A percentile compares a stretch with the other conserved stretches of the same genome.
phyloP scores from a whole-genome alignment of 2,329 filamentous ascomycete genomes.

The Venturia effusa region DNA sequence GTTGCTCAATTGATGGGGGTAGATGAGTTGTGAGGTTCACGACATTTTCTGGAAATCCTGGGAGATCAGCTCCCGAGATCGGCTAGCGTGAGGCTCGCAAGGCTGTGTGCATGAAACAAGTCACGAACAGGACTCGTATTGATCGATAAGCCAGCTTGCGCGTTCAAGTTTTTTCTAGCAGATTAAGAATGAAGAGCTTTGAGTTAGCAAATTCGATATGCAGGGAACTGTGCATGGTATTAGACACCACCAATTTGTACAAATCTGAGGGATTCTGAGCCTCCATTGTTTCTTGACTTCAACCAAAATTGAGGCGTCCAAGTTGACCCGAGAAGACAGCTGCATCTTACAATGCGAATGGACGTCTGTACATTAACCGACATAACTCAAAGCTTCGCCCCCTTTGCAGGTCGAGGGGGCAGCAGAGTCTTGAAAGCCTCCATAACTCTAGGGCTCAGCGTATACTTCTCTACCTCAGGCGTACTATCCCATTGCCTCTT shows the following conservation, averaged over 20 bases:
- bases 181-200: too few species aligned
- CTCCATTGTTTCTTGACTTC: too few species aligned
- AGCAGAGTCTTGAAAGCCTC: not conserved
- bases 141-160: too few species aligned
- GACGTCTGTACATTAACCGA: too few species aligned
- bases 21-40: not conserved
- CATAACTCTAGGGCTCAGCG: constrained; percentile 14
- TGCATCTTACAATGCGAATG: too few species aligned
- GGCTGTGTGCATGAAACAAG: not conserved
- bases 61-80: not conserved
- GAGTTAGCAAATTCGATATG: too few species aligned
- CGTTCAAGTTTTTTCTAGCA: too few species aligned
- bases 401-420: not conserved
- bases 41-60: not conserved
- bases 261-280: too few species aligned
- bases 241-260: too few species aligned
- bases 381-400: not conserved
- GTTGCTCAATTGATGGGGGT: not conserved
- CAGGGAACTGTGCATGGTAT: too few species aligned
- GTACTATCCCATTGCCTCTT: constrained; percentile 19
- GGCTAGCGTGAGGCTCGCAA: not conserved
- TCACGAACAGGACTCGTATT: not conserved
- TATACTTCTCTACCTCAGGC: constrained; percentile 17
- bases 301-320: too few species aligned
- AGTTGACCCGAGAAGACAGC: too few species aligned